Conservation (phyloP, 164 flowering plant species). For the Umbilicus rupestris region DNA sequence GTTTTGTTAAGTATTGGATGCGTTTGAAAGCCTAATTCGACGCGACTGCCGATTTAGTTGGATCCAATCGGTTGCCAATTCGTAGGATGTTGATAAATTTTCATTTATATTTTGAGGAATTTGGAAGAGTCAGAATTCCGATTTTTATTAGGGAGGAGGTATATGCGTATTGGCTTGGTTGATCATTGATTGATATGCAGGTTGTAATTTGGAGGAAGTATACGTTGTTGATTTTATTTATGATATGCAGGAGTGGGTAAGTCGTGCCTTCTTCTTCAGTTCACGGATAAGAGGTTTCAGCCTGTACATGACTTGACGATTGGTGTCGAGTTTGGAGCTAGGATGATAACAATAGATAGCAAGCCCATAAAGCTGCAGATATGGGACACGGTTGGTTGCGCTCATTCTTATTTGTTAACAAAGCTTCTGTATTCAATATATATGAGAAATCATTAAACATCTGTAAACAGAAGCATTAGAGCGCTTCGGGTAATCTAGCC, state of each 20-base stretch:
- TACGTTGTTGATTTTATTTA: background rate
- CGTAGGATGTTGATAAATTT: no score
- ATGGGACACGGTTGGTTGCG: constrained; percentile 49
- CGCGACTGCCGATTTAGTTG: background rate
- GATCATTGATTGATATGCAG: background rate
- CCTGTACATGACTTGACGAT: constrained; percentile 68
- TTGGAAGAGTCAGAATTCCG: no score
- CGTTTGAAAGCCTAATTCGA: background rate
- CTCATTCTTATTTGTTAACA: background rate
- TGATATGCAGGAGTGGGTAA: constrained; percentile 51
- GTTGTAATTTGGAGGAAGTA: background rate
- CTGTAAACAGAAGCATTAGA: no score
- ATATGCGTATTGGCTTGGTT: no score
- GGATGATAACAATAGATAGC: constrained; percentile 55
- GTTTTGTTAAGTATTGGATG: no score
- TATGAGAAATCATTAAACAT: no score
- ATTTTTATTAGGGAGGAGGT: no score
- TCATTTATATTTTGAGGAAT: no score
- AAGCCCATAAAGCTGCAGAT: constrained; percentile 58
- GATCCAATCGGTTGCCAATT: no score
- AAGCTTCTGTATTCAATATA: no score
- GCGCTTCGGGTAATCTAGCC: no score
- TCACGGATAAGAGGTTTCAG: constrained; percentile 71
- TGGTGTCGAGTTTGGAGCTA: constrained; percentile 70
- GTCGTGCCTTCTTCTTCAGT: constrained; percentile 56